phyloP scores from a whole-genome alignment of 2,329 filamentous ascomycete species.

The Trichoderma simmonsii region DNA sequence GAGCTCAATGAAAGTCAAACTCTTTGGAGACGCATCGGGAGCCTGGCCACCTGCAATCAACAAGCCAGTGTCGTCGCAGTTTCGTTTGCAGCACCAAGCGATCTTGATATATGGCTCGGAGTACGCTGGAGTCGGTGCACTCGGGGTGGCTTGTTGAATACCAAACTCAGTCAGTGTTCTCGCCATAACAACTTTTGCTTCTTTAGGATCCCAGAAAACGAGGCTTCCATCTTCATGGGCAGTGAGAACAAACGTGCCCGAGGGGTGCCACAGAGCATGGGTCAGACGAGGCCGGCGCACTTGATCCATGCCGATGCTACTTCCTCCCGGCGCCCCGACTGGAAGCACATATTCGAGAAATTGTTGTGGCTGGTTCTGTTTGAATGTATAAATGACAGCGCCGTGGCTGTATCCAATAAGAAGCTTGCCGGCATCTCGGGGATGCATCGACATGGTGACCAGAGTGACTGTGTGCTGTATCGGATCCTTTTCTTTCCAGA shows the following conservation, averaged over 20 bases:
- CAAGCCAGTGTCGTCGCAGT: constrained; percentile 88
- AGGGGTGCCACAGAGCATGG: constrained; percentile 91
- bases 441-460: constrained; percentile 79
- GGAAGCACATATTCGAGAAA: constrained; percentile 84
- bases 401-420: constrained; percentile 89
- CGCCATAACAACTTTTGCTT: constrained; percentile 79
- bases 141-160: constrained; percentile 63
- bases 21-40: constrained; percentile 65
- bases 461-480: constrained; percentile 59
- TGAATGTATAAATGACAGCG: constrained; percentile 89
- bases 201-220: constrained; percentile 91
- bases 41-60: constrained; percentile 79
- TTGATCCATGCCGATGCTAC: constrained; percentile 59
- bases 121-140: constrained; percentile 51
- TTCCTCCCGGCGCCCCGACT: constrained; percentile 78
- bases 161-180: constrained; percentile 73
- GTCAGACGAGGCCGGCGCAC: constrained; percentile 70
- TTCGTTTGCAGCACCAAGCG: constrained; percentile 90
- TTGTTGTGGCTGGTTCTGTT: constrained; percentile 74
- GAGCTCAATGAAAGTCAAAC: constrained; percentile 84
- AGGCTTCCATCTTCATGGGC: constrained; percentile 88
- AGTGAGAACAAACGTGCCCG: constrained; percentile 82
- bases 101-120: constrained; percentile 76
- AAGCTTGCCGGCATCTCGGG: constrained; percentile 86
- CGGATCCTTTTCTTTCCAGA: constrained; percentile 75